Evolutionary conservation across 805 yeast species (phyloP), one percentile per base, ranked within the genome.

Genomic region (Starmerella apis): DNA sequence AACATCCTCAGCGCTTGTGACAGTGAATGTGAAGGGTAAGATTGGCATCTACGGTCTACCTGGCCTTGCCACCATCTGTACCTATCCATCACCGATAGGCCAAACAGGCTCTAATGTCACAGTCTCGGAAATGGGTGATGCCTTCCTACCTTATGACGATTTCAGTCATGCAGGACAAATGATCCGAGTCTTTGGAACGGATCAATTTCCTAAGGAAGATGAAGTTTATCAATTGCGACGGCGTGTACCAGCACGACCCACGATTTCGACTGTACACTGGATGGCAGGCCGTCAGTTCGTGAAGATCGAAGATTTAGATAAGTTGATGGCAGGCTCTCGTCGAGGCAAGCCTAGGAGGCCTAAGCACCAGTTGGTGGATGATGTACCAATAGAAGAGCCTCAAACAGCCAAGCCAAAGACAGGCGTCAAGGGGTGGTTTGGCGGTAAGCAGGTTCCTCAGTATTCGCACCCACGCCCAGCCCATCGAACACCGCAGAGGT

Each of bases 251-350:
- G 76, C 78, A 28, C 73, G 97, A 43, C 99, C 98, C 2, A 72
- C 77, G 4, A 78, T 85, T 6, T 78, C 86, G 32, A 76, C 92
- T 0, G 70, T 84, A 39, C 90, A 82, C 64, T 84, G 96, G 92
- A 85, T 92, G 6, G 78, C 81, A 56, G 96, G 96, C 2, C 69
- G 82, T 0, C 77, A 78, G 18, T 72, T 74, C 53, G 73, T 81
- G n/a, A 68, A 79, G 2, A 64, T 74, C 20, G 71, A 73, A 1
- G 94, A 85, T 54, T 70, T 92, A 47, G 81, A 83, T 51, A 48
- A 61, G 11, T 61, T 86, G 39, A 72, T 90, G 33, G 85, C 83
- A 4, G 96, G 96, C 0, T 81, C 80, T 0, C 76, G 78, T 48
- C 74, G 95, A 55, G 78, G 81, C 41, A 68, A 73, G 19, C 71